phyloP scores from a whole-genome alignment of 164 flowering plant species.

The Tetrastigma voinierianum region DNA sequence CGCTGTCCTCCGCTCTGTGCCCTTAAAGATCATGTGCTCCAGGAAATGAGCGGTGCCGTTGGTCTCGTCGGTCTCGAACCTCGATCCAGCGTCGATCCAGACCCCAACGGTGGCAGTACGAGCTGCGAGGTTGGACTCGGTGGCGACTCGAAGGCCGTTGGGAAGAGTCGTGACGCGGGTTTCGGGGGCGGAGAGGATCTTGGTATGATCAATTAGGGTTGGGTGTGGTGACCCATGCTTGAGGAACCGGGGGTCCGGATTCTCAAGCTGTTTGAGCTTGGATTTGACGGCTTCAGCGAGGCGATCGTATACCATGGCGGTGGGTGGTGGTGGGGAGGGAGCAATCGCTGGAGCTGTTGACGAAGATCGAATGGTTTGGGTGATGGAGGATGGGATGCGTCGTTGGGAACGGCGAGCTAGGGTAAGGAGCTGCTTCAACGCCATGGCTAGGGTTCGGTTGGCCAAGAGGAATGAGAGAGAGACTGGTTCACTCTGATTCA shows the following conservation, averaged over 20 bases:
- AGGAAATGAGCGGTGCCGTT: constrained; percentile 90
- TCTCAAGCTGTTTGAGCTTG: constrained; percentile 47
- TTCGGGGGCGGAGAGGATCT: constrained; percentile 50
- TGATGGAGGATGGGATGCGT: constrained; percentile 3
- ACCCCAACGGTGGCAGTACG: constrained; percentile 81
- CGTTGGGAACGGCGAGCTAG: constrained; percentile 34
- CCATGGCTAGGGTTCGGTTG: constrained; percentile 28
- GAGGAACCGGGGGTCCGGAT: constrained; percentile 53
- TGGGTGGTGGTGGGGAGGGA: constrained; percentile 33
- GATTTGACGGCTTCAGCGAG: constrained; percentile 43
- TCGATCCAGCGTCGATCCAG: constrained; percentile 88
- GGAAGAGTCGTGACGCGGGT: constrained; percentile 66
- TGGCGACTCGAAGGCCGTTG: constrained; percentile 73
- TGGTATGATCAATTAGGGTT: constrained; percentile 33
- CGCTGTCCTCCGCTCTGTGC: constrained; percentile 57
- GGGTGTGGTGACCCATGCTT: constrained; percentile 58
- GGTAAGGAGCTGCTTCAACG: constrained; percentile 38
- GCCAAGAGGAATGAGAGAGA: neutral
- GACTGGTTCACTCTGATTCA: too few species aligned
- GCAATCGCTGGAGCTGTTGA: constrained; percentile 25
- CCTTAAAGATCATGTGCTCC: constrained; percentile 89
- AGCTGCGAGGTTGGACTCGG: constrained; percentile 59
- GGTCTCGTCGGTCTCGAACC: constrained; percentile 71
- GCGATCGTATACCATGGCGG: constrained; percentile 58
- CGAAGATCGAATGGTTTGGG: constrained; percentile 19